These are phyloP conservation scores for Suillus brevipes DNA, from an alignment of 768 basidiomycete genomes.

Conservation along the genomic window DNA sequence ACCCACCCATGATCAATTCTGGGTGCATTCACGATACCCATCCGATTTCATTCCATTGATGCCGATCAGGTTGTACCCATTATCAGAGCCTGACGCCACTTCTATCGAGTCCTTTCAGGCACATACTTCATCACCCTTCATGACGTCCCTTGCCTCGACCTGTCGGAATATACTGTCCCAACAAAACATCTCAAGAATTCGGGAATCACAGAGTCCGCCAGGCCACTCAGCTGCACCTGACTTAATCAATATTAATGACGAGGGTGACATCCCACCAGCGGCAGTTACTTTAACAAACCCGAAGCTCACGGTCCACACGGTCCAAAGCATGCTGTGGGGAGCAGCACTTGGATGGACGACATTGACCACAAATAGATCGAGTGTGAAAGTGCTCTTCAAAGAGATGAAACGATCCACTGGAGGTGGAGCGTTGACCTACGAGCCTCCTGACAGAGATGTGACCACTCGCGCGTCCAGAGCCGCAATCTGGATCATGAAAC, in stretches of 20 bases:
- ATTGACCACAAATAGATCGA: conserved; percentile 82
- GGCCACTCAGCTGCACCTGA: not conserved
- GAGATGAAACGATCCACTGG: conserved; percentile 48
- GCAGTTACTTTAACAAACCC: conserved; percentile 54
- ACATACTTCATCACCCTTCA: conserved; percentile 39
- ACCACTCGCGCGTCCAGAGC: conserved; percentile 25
- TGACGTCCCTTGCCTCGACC: conserved; percentile 47
- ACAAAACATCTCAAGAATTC: conserved; percentile 28
- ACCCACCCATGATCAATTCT: conserved; percentile 48
- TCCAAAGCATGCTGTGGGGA: conserved; percentile 71
- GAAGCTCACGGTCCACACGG: conserved; percentile 74
- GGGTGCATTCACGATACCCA: conserved; percentile 62
- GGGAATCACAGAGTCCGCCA: not conserved
- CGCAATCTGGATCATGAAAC: conserved; percentile 76
- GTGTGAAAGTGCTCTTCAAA: conserved; percentile 71
- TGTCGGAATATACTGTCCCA: conserved; percentile 56
- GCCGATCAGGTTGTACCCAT: conserved; percentile 54
- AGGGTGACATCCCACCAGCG: conserved; percentile 51
- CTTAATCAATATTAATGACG: conserved; percentile 14
- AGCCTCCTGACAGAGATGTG: not conserved
- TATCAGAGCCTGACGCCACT: conserved; percentile 21
- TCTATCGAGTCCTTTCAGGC: conserved; percentile 2
- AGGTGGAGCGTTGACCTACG: conserved; percentile 10
- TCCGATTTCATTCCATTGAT: conserved; percentile 54
- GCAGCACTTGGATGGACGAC: conserved; percentile 75